A percentile compares a stretch with the other conserved stretches of the same genome.
Evolutionary conservation across 495 filamentous ascomycete genomes (phyloP).

Genomic region (Xylaria telfairii): DNA sequence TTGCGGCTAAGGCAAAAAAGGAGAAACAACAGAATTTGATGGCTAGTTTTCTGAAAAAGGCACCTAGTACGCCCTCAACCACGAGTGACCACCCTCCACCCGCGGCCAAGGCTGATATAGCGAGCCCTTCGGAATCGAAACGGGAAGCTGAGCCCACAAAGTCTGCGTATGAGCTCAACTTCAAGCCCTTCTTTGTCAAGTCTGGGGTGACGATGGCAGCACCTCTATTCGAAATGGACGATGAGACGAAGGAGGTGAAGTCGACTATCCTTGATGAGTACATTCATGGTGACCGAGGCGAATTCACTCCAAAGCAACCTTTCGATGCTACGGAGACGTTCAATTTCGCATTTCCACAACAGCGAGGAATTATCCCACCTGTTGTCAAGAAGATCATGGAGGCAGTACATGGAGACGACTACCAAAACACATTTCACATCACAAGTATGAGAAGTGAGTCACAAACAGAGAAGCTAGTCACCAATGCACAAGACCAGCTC

Average conservation of each 20-base stretch:
- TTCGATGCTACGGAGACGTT: conserved; percentile 67
- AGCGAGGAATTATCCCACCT: conserved; percentile 57
- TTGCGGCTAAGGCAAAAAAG: conserved; percentile 54
- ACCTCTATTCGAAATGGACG: conserved; percentile 56
- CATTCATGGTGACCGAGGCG: conserved; percentile 43
- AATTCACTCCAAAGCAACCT: conserved; percentile 33
- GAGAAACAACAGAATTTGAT: conserved; percentile 66
- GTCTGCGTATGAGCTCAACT: conserved; percentile 72
- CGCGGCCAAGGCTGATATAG: conserved; percentile 30
- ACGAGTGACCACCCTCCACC: conserved; percentile 39
- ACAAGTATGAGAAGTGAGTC: conserved; percentile 44
- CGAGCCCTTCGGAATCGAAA: conserved; percentile 24
- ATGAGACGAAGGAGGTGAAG: conserved; percentile 58
- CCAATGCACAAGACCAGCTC: conserved; percentile 58
- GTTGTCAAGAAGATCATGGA: conserved; percentile 73
- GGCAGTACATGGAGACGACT: conserved; percentile 35
- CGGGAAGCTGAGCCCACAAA: conserved; percentile 39
- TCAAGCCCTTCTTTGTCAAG: conserved; percentile 80
- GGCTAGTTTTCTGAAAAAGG: conserved; percentile 55
- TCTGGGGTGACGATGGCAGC: conserved; percentile 68
- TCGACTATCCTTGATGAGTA: conserved; percentile 56
- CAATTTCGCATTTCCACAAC: conserved; percentile 58
- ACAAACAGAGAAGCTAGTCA: conserved; percentile 51
- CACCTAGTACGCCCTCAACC: conserved; percentile 33
- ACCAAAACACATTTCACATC: conserved; percentile 27